A percentile compares a stretch with the other conserved stretches of the same genome.
Conservation (phyloP, 352 stramenopile genomes). For the Blastocystis sp. region DNA sequence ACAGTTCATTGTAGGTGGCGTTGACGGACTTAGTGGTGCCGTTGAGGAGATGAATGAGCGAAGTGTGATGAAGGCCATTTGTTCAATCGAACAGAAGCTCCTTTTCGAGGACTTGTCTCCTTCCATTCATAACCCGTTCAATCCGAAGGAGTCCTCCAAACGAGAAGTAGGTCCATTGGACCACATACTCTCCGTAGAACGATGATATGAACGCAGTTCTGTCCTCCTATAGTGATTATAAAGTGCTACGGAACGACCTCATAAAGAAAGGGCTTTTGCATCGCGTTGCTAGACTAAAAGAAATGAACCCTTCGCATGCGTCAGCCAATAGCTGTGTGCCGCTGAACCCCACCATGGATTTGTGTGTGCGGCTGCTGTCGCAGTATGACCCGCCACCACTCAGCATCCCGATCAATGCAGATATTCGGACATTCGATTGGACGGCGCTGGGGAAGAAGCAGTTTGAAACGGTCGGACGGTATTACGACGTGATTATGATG, state of each 20-base stretch:
- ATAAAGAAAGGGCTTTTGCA: slow-evolving; percentile 1
- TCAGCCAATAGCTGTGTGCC: background rate
- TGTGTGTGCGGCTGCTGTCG: slow-evolving; percentile 6
- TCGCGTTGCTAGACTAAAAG: background rate
- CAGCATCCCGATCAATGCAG: slow-evolving; percentile 59
- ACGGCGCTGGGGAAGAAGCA: slow-evolving; percentile 57
- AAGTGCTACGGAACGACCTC: slow-evolving; percentile 21
- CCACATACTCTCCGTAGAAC: background rate
- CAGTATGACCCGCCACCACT: slow-evolving; percentile 58
- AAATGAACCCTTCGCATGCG: background rate
- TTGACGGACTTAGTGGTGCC: background rate
- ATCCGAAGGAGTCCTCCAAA: background rate
- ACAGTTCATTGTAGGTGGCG: background rate
- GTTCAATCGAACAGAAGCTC: slow-evolving; percentile 45
- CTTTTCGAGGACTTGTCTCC: slow-evolving; percentile 23
- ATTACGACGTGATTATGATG: slow-evolving; percentile 62
- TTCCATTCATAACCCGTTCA: slow-evolving; percentile 23
- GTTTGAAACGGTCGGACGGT: slow-evolving; percentile 27
- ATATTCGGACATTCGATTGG: slow-evolving; percentile 61
- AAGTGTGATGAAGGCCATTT: slow-evolving; percentile 44
- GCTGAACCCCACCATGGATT: background rate
- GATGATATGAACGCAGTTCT: slow-evolving; percentile 9
- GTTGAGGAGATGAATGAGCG: slow-evolving; percentile 48
- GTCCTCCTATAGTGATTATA: slow-evolving; percentile 17
- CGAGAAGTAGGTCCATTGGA: background rate